Percentiles rank a stretch among this genome's conserved stretches.
Conservation (phyloP, 1,284 basidiomycete species). For the Melanopsichium pennsylvanicum region DNA sequence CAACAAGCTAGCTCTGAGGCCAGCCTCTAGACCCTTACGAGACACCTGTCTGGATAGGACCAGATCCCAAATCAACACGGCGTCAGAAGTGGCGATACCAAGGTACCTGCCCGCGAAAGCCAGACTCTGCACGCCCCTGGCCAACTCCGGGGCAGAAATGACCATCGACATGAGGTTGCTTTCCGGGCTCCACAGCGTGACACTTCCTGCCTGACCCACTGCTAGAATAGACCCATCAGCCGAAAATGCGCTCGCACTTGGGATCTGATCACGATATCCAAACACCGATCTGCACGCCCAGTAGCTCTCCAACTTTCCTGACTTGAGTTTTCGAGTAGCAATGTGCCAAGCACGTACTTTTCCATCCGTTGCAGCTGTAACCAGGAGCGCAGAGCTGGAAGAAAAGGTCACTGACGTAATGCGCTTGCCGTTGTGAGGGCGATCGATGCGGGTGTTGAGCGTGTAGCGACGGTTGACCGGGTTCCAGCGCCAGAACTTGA, state of each 20-base stretch:
- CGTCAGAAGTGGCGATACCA: slow-evolving; percentile 22
- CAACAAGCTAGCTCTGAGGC: slow-evolving; percentile 15
- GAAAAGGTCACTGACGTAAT: slow-evolving; percentile 77
- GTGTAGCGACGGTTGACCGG: slow-evolving; percentile 65
- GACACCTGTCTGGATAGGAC: slow-evolving; percentile 47
- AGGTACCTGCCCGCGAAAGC: slow-evolving; percentile 55
- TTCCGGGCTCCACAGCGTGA: slow-evolving; percentile 80
- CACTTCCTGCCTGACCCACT: slow-evolving; percentile 74
- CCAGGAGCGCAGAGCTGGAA: slow-evolving; percentile 67
- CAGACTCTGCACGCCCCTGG: slow-evolving; percentile 15
- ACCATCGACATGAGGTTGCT: slow-evolving; percentile 75
- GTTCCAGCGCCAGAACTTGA: slow-evolving; percentile 92
- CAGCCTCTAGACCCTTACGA: slow-evolving; percentile 15
- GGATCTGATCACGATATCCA: slow-evolving; percentile 52
- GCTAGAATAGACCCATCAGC: slow-evolving; percentile 86
- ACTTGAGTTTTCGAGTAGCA: slow-evolving; percentile 49
- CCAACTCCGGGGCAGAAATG: slow-evolving; percentile 67
- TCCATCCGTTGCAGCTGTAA: slow-evolving; percentile 76
- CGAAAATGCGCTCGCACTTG: slow-evolving; percentile 75
- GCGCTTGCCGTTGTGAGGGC: slow-evolving; percentile 78
- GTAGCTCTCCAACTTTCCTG: slow-evolving; percentile 49
- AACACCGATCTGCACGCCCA: slow-evolving; percentile 62
- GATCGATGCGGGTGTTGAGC: slow-evolving; percentile 86
- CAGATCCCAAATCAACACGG: slow-evolving; percentile 59
- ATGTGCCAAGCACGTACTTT: slow-evolving; percentile 75